phyloP scores from a whole-genome alignment of 2,329 filamentous ascomycete genomes.

The Fusarium sp. region DNA sequence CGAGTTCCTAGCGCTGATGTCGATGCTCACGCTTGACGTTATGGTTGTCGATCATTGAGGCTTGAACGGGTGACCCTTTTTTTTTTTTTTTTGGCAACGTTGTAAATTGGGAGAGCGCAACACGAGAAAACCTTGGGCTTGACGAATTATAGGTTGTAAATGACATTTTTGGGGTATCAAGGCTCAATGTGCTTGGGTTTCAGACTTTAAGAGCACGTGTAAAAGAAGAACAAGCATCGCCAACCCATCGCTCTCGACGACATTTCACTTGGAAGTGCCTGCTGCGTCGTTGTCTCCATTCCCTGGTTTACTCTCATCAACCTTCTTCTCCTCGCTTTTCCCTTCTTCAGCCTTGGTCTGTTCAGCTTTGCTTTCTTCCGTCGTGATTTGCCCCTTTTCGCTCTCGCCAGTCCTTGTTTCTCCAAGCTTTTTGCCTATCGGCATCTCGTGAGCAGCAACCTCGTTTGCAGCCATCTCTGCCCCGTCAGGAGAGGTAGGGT shows the following conservation, averaged over 20 bases:
- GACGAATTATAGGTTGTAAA: neutral
- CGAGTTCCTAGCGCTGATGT: neutral
- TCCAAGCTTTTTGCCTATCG: neutral
- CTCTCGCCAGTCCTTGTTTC: neutral
- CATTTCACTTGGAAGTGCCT: neutral
- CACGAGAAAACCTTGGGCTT: neutral
- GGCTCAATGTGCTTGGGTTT: neutral
- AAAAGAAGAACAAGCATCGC: neutral
- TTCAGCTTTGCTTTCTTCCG: neutral
- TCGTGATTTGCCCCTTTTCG: neutral
- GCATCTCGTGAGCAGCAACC: slow-evolving; percentile 6
- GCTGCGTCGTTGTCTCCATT: neutral
- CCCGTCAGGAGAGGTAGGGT: fast-evolving
- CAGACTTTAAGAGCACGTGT: neutral
- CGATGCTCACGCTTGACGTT: neutral
- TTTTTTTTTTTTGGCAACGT: neutral
- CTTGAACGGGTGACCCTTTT: neutral
- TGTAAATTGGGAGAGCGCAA: neutral
- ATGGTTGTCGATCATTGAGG: neutral
- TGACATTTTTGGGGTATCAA: neutral
- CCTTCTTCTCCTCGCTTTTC: neutral
- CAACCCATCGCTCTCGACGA: neutral
- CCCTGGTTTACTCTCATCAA: neutral
- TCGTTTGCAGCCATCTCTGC: slow-evolving; percentile 10
- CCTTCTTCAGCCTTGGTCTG: neutral